Conservation (phyloP, 2,329 filamentous ascomycete species). For the Colletotrichum sublineola region DNA sequence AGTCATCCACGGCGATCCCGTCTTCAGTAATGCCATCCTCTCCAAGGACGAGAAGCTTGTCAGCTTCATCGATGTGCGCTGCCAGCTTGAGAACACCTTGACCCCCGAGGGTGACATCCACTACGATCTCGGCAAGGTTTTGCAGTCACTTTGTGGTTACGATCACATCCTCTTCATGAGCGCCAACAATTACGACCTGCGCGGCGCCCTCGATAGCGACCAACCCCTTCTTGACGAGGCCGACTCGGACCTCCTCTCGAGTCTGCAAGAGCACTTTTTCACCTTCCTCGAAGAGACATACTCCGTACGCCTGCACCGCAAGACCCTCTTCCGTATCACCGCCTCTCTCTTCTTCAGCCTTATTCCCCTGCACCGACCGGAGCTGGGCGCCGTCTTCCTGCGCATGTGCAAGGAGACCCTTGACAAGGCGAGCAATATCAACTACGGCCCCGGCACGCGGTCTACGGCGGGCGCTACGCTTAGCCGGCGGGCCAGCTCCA, state of each 20-base stretch:
- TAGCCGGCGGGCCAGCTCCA: constrained; percentile 41
- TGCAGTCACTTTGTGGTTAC: constrained; percentile 50
- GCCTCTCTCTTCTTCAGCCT: constrained; percentile 49
- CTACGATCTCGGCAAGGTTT: constrained; percentile 50
- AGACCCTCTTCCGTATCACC: constrained; percentile 50
- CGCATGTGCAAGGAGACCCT: constrained; percentile 47
- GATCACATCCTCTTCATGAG: constrained; percentile 49
- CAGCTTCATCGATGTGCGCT: constrained; percentile 49
- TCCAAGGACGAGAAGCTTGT: constrained; percentile 46
- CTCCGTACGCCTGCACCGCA: constrained; percentile 46
- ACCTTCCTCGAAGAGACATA: constrained; percentile 47
- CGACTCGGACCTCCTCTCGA: constrained; percentile 46
- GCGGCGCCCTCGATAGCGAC: constrained; percentile 38
- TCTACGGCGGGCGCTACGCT: constrained; percentile 36
- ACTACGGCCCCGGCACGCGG: constrained; percentile 41
- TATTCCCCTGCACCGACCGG: constrained; percentile 48
- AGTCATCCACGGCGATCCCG: constrained; percentile 50
- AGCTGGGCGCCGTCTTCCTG: constrained; percentile 47
- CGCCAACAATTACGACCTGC: constrained; percentile 43
- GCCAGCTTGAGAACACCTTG: constrained; percentile 47
- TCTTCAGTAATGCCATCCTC: constrained; percentile 50
- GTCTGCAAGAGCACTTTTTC: constrained; percentile 47
- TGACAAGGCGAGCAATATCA: constrained; percentile 45
- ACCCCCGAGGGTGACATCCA: constrained; percentile 49
- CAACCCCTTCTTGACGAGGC: constrained; percentile 46